Percentiles rank a stretch among this genome's conserved stretches.
These are phyloP conservation scores for Aspergillus eucalypticola DNA, from an alignment of 2,329 filamentous ascomycete genomes.

Conservation along the genomic window DNA sequence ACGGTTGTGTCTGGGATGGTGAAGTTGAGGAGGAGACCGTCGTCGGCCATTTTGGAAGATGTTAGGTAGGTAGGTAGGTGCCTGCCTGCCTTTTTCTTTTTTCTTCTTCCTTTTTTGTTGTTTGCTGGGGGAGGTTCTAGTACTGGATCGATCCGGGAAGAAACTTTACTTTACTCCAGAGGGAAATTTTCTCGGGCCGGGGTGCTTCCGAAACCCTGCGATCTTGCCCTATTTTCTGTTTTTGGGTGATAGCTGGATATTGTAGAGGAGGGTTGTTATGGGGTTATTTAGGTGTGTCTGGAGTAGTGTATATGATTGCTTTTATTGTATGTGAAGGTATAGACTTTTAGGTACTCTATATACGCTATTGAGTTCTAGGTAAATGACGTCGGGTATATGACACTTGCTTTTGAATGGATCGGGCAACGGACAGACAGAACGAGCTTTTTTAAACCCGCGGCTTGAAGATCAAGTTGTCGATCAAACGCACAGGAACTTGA, in stretches of 20 bases:
- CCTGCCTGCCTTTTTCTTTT: neutral
- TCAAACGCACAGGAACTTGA: slow-evolving; percentile 77
- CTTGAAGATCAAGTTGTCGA: slow-evolving; percentile 84
- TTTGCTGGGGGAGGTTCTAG: neutral
- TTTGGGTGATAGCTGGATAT: slow-evolving; percentile 8
- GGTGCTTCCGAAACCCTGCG: slow-evolving; percentile 28
- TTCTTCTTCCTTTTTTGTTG: neutral
- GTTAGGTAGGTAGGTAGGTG: slow-evolving; percentile 2
- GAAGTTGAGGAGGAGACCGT: slow-evolving; percentile 94
- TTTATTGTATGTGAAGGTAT: neutral
- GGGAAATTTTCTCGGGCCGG: slow-evolving; percentile 39
- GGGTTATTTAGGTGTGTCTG: neutral
- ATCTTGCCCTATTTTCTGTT: slow-evolving; percentile 35
- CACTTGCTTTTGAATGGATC: neutral
- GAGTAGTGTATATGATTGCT: neutral
- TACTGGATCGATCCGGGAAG: neutral
- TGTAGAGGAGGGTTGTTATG: neutral
- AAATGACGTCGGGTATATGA: slow-evolving; percentile 1
- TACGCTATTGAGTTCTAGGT: neutral
- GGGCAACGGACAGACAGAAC: neutral
- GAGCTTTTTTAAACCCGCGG: slow-evolving; percentile 19
- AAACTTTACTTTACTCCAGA: slow-evolving; percentile 20
- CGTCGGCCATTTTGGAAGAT: slow-evolving; percentile 71
- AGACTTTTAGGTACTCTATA: neutral
- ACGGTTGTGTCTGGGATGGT: slow-evolving; percentile 69